Evolutionary conservation across 768 basidiomycete genomes (phyloP), one percentile per base, ranked within the genome.

Genomic region (Pisolithus microcarpus): DNA sequence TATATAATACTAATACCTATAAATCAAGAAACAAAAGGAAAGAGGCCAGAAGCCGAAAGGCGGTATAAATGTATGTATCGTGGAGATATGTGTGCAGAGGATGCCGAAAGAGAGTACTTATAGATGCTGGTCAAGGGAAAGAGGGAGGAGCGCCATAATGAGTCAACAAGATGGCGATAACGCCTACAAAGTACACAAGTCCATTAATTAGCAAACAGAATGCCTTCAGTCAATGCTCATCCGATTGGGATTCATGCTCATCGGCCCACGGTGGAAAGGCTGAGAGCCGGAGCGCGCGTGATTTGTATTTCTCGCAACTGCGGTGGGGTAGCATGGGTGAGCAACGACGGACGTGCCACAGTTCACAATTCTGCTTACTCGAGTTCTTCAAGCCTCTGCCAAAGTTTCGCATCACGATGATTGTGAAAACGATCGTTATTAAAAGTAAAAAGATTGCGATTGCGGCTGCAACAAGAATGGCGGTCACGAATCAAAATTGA

Each of bases 361-460:
- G 11, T 34, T 34, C 34, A 13, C 11, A 15, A 11, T 15, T 34
- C 30, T 26, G 74, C 91, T 64, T 70, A 95, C 94, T 78, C 57
- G 90, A 82, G 44, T 81, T 77, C 69, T 94, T 95, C 53, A 98
- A 74, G 21, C 95, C 95, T 49, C 81, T 80, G 37, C 86, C 91
- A 64, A 97, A 98, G 69, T 92, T 92, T 55, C 75, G 75, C 76
- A 88, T 80, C 53, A 96, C 85, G 51, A 96, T 73, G 52, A 80
- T 69, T 3, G 85, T 79, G 61, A 83, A 85, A 10, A 84, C 68
- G 59, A 88, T 82, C n/a, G 95, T 95, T 40, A 79, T 69, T 23
- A 91, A 62, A 19, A 97, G 73, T 18, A 93, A 78, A n/a, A 82
- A 65, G 43, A 95, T 84, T 23, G 91, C 84, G 53, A 96, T 80